phyloP scores from a whole-genome alignment of 2,329 filamentous ascomycete genomes.

The Botryotinia convoluta region DNA sequence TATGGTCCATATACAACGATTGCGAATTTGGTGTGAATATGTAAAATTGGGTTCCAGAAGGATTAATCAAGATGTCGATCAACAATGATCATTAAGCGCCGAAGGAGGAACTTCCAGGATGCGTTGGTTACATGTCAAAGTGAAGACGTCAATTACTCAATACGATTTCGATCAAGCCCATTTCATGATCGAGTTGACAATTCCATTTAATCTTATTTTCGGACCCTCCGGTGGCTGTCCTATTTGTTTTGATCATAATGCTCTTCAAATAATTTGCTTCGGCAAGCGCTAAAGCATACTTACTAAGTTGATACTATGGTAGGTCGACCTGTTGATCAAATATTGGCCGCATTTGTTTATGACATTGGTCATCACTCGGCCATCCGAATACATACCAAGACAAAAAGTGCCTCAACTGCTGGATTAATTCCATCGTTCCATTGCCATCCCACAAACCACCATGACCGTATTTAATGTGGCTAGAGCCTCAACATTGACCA shows the following conservation, averaged over 20 bases:
- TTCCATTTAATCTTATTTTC: background rate
- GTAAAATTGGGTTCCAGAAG: constrained; percentile 1
- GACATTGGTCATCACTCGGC: background rate
- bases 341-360: background rate
- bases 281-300: background rate
- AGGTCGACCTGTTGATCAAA: background rate
- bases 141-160: background rate
- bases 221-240: background rate
- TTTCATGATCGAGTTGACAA: background rate
- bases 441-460: background rate
- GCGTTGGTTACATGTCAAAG: background rate
- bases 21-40: constrained; percentile 11
- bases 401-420: background rate
- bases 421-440: background rate
- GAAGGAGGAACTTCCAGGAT: background rate
- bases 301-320: background rate
- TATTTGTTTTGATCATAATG: background rate
- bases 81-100: constrained; percentile 2
- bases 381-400: background rate
- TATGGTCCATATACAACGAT: background rate
- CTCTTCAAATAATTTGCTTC: background rate
- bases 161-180: background rate
- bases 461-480: background rate
- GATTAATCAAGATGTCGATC: constrained; percentile 3
- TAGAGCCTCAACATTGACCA: background rate